These are phyloP conservation scores for Syzygium grande DNA, from an alignment of 345 rosid species.

Conservation along the genomic window DNA sequence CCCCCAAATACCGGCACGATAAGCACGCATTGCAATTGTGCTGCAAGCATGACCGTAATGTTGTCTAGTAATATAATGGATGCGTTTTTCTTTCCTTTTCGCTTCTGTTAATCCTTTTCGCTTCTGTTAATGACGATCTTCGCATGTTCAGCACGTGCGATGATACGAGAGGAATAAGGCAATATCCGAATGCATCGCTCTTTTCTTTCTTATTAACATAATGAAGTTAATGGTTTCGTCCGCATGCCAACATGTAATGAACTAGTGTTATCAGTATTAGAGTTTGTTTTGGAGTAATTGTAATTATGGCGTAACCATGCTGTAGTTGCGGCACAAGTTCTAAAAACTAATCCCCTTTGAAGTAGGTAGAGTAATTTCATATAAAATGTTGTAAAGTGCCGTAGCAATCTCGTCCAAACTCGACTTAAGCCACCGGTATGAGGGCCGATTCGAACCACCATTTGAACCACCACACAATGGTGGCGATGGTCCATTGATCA, in stretches of 20 bases:
- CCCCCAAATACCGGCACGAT: background rate
- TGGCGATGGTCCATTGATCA: background rate
- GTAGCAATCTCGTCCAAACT: background rate
- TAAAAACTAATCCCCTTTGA: background rate
- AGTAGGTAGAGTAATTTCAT: background rate
- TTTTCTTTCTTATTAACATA: rapidly evolving
- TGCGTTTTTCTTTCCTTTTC: background rate
- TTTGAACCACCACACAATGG: background rate
- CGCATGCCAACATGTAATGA: background rate
- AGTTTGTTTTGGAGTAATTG: background rate
- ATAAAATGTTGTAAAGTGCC: background rate
- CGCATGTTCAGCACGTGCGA: background rate
- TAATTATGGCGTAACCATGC: background rate
- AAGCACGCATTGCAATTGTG: rapidly evolving
- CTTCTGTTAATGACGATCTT: background rate
- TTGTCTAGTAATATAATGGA: background rate
- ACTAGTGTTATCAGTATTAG: background rate
- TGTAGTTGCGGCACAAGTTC: background rate
- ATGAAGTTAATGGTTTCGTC: background rate
- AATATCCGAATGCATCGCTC: rapidly evolving
- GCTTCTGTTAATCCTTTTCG: background rate
- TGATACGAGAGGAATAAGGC: background rate
- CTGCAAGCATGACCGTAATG: rapidly evolving
- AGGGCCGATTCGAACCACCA: background rate
- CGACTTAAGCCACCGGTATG: rapidly evolving